Evolutionary conservation across 2,329 filamentous ascomycete species (phyloP).

Genomic region (Monosporascus sp.): DNA sequence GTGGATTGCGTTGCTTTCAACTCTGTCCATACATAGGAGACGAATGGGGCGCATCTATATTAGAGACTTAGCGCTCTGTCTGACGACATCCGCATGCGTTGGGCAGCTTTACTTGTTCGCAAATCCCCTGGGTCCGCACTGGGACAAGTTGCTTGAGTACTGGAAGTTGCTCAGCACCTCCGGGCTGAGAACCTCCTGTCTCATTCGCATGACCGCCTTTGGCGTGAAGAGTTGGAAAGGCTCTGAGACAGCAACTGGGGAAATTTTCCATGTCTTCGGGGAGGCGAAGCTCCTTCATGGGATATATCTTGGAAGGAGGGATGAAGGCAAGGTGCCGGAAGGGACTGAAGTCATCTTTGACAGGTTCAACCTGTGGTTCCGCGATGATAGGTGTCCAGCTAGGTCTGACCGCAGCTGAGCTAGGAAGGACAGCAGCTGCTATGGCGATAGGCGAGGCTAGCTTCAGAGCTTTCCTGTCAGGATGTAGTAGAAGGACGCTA

Average conservation of each 20-base stretch:
- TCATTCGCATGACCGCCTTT: slow-evolving; percentile 57
- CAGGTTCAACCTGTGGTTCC: slow-evolving; percentile 4
- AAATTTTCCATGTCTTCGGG: slow-evolving; percentile 50
- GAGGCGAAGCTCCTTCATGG: slow-evolving; percentile 58
- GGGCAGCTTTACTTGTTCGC: slow-evolving; percentile 39
- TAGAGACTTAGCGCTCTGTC: not conserved
- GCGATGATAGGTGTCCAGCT: slow-evolving; percentile 22
- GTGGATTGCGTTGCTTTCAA: too few relatives aligned
- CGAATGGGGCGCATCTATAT: slow-evolving; percentile 55
- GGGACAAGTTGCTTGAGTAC: slow-evolving; percentile 56
- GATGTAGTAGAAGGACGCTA: not conserved
- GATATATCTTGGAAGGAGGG: slow-evolving; percentile 44
- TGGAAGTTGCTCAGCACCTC: slow-evolving; percentile 51
- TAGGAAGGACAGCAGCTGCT: slow-evolving; percentile 16
- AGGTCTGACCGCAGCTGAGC: slow-evolving; percentile 6
- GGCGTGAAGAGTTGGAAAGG: slow-evolving; percentile 59
- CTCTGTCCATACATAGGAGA: slow-evolving; percentile 47
- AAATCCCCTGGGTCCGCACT: slow-evolving; percentile 32
- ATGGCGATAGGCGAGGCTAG: slow-evolving; percentile 8
- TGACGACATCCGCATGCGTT: not conserved
- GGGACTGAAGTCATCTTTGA: slow-evolving; percentile 41
- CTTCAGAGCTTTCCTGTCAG: not conserved
- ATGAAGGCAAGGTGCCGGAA: slow-evolving; percentile 50
- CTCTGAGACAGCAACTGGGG: slow-evolving; percentile 57
- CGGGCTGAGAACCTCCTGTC: slow-evolving; percentile 54